Base-by-base conservation (phyloP, 2,329 filamentous ascomycete species). In the Pseudogymnoascus sp. region DNA sequence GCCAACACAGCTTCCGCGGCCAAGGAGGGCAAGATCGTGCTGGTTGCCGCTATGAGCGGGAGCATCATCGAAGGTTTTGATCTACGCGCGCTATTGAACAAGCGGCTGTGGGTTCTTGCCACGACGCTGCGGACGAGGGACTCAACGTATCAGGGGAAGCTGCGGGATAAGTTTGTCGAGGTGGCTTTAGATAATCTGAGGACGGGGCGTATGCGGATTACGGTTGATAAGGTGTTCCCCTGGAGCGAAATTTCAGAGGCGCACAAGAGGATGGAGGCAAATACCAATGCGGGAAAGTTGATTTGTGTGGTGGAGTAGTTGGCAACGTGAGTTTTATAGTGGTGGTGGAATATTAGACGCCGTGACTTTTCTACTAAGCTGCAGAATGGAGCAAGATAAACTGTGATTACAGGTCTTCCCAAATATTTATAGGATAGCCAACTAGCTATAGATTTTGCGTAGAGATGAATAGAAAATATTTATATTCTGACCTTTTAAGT, bases 91-190 rank as follows among this genome's bases (percentile, higher is more conserved):
- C 83, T 98, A 68, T 76, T 97, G 57, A 81, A 77, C 69, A 97
- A 97, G 84, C 82, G 93, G 65, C 73, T 93, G 28, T 83, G 91
- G 25, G 84, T 90, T 69, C 90, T 96, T 77, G 93, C 93, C 11
- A 95, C 89, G 73, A 92, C 87, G 34, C 78, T 98, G 75, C 83
- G 93, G 68, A 93, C 89, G 73, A 82, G 93, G 51, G 89, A 95
- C 66, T 82, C 86, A 71, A 83, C 83, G 11, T 98, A 97, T 73
- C 93, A 97, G 79, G 84, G 85, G 28, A 81, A 79, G 73, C 75
- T 98, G 75, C 83, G 92, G 69, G 89, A 97, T 77, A 85, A 83
- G 72, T 64, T 92, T 63, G 88, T 69, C 4, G 64, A 92, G 71
- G 83, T 90, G 77, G 90, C 91, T 65, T 72, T 96, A 71, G 87